A percentile compares a stretch with the other conserved stretches of the same genome.
Conservation (phyloP, 306 rosid species). For the Prunus armeniaca region DNA sequence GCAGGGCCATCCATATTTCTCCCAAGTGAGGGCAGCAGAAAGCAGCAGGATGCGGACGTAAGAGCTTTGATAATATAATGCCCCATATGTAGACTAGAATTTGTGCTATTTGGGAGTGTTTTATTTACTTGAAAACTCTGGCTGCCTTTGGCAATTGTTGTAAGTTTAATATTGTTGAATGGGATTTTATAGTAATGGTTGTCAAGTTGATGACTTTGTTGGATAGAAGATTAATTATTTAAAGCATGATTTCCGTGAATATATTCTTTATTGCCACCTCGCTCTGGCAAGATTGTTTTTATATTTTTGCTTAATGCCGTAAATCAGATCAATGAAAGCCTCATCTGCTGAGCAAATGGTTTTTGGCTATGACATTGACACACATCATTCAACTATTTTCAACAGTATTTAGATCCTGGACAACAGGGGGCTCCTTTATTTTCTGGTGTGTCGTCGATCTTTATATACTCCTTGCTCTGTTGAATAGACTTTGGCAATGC, state of each 20-base stretch:
- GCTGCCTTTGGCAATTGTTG: constrained; percentile 26
- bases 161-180: constrained; percentile 22
- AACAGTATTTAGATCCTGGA: neutral
- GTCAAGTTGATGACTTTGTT: neutral
- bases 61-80: constrained; percentile 15
- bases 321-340: neutral
- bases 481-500: no score
- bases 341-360: neutral
- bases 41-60: constrained; percentile 85
- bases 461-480: no score
- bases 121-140: constrained; percentile 27
- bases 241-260: neutral
- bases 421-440: no score
- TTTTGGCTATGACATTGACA: no score
- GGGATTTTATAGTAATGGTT: constrained; percentile 25
- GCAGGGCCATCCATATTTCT: constrained; percentile 87
- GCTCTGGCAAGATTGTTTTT: neutral
- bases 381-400: neutral
- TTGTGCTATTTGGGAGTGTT: constrained; percentile 41
- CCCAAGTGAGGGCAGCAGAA: constrained; percentile 96
- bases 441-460: no score
- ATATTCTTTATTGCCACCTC: no score
- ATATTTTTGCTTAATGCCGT: neutral
- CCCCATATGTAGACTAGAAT: constrained; percentile 25
- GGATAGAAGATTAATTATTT: neutral